phyloP scores from a whole-genome alignment of 2,329 filamentous ascomycete species.

The Xylaria arbuscula region DNA sequence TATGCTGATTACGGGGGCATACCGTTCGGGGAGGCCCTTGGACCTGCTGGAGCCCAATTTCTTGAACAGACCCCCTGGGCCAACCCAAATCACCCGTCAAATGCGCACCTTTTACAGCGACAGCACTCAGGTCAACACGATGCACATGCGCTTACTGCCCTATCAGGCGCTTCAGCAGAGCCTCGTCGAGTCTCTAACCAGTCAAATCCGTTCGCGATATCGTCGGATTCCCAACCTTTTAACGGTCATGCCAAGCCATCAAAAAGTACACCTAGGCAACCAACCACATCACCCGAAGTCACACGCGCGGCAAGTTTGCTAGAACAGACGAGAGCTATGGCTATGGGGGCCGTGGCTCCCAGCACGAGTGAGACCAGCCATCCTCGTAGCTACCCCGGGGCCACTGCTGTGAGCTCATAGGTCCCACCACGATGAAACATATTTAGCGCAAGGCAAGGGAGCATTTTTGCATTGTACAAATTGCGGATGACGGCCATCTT shows the following conservation, averaged over 20 bases:
- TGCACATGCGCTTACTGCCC: conserved; percentile 35
- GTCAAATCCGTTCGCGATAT: conserved; percentile 50
- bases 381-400: conserved; percentile 44
- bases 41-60: conserved; percentile 84
- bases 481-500: conserved; percentile 42
- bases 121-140: conserved; percentile 55
- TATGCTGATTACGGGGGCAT: conserved; percentile 62
- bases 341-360: conserved; percentile 45
- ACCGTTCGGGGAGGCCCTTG: conserved; percentile 61
- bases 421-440: conserved; percentile 12
- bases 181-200: conserved; percentile 55
- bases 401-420: conserved; percentile 37
- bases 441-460: background rate
- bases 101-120: conserved; percentile 58
- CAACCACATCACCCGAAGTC: conserved; percentile 59
- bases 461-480: conserved; percentile 42
- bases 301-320: conserved; percentile 52
- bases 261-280: conserved; percentile 44
- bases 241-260: conserved; percentile 46
- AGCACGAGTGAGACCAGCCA: conserved; percentile 49
- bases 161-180: conserved; percentile 51
- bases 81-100: conserved; percentile 83
- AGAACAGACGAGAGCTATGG: conserved; percentile 49
- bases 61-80: conserved; percentile 93
- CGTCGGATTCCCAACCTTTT: conserved; percentile 49